phyloP scores from a whole-genome alignment of 352 stramenopile species.

The Pythium oligandrum region DNA sequence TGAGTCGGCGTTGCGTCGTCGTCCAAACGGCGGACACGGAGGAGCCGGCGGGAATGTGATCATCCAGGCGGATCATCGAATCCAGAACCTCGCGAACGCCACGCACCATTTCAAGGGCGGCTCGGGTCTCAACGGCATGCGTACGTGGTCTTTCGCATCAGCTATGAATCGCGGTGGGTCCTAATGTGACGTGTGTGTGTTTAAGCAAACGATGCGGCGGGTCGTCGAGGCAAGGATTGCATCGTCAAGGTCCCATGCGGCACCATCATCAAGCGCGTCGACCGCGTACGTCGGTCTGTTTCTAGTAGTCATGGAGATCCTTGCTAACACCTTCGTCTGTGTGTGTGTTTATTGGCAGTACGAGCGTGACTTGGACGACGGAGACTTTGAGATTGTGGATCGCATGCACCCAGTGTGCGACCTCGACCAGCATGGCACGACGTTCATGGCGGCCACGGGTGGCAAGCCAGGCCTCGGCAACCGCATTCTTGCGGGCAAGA shows the following conservation, averaged over 20 bases:
- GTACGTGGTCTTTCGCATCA: conserved; percentile 31
- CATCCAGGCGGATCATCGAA: conserved; percentile 60
- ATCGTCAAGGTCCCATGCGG: conserved; percentile 80
- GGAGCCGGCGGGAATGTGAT: conserved; percentile 79
- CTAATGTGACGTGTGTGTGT: neutral
- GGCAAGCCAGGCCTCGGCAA: conserved; percentile 84
- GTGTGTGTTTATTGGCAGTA: conserved; percentile 23
- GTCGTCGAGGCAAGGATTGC: conserved; percentile 73
- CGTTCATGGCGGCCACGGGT: conserved; percentile 70
- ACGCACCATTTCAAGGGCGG: conserved; percentile 84
- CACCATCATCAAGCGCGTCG: conserved; percentile 84
- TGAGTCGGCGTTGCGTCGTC: conserved; percentile 58
- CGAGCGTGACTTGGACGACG: conserved; percentile 67
- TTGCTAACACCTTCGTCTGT: neutral
- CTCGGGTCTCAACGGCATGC: conserved; percentile 74
- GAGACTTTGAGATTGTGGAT: conserved; percentile 81
- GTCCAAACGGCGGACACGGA: conserved; percentile 81
- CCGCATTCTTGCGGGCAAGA: conserved; percentile 79
- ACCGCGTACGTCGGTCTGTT: conserved; percentile 38
- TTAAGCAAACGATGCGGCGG: conserved; percentile 73
- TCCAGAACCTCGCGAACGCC: conserved; percentile 81
- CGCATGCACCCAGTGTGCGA: conserved; percentile 72
- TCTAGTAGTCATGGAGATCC: neutral
- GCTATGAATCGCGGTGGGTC: neutral
- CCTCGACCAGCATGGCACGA: conserved; percentile 63